Base-by-base conservation (phyloP, 208 protist genomes). In the Wallacemonas sp. region DNA sequence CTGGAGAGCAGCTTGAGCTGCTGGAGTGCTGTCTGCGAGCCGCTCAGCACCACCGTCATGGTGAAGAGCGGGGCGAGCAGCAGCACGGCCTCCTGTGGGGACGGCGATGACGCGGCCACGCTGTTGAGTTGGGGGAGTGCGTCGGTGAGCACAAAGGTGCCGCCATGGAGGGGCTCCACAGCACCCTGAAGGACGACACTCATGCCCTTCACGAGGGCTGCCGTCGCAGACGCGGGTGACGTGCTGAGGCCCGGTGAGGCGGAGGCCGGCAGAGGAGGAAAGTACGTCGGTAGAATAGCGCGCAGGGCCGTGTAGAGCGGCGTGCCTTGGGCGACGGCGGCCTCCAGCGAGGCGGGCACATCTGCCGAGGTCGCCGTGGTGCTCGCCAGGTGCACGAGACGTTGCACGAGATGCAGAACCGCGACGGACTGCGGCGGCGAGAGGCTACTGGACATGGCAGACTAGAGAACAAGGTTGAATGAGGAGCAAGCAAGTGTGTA, bases 41-140 rank as follows among this genome's bases (percentile, higher is more conserved):
- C 87, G 50, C 79, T 81, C 20, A 93, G 70, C 49, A 89, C 84
- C 12, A 85, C 61, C 29, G 89, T 79, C 14, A 81, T 78, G 42
- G 87, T 45, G 50, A 85, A 77, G 18, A 86, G 42, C 20, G 79
- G 72, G 2, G 41, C 69, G n/a, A 89, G 52, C 49, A 76, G 65
- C 12, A 67, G 42, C 44, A 29, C 38, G 3, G 55, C 31, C n/a
- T n/a, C n/a, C n/a, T n/a, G n/a, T n/a, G n/a, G n/a, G 12, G 12
- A 31, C 32, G 31, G 14, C 26, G 4, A 5, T 7, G 33, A 5
- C 5, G 18, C 11, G 23, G 18, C 55, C 4, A 3, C 23, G 31
- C 3, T 11, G 12, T 3, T 4, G 5, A 61, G 20, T 2, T 14
- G 57, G 18, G 57, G 42, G 20, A 50, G 48, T 12, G 32, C 32